Base-by-base conservation (phyloP, 495 filamentous ascomycete genomes). In the Aspergillus heteromorphus region DNA sequence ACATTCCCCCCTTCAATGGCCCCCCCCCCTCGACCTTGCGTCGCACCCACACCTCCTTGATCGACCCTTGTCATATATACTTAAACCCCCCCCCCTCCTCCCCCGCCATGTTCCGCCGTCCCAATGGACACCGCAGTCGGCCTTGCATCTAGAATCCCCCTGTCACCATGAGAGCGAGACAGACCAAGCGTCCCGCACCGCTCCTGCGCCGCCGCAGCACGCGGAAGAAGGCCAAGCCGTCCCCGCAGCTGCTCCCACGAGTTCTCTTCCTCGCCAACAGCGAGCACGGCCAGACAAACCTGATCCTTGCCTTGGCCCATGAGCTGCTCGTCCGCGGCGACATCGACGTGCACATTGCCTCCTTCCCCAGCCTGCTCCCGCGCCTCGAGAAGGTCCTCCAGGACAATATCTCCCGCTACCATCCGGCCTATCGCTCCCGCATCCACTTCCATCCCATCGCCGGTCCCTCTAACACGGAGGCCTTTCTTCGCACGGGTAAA, bases 261-360 rank as follows among this genome's bases (percentile, higher is more conserved):
- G 42, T 45, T 7, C 62, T 82, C 4, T 73, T 82, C 38, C 59
- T 82, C 49, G 78, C 79, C 5, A 78, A 74, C 64, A 72, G 73
- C 23, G 79, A 81, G 49, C 66, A 73, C 38, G 79, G 79, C 16
- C 74, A 79, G 52, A 70, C 73, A 30, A 81, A 80, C 57, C 71
- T 80, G 19, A 66, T 71, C 42, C 68, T 82, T 1, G 78, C 79
- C 6, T 67, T 74, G 0, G 64, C 67, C 16, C 69, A 78, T 19
- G 76, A 77, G 31, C 70, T 81, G 1, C 55, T 79, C 19, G 59
- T 63, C 8, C 68, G 70, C 7, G 64, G 60, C 4, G 53, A 70
- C 21, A 70, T 75, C 34, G 64, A 73, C 16, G 64, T 81, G 1
- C 78, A 81, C 49, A 69, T 81, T 38, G 79, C 70, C 10, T 80